Evolutionary conservation across 768 basidiomycete species (phyloP).

Genomic region (Phanerodontia chrysosporium): DNA sequence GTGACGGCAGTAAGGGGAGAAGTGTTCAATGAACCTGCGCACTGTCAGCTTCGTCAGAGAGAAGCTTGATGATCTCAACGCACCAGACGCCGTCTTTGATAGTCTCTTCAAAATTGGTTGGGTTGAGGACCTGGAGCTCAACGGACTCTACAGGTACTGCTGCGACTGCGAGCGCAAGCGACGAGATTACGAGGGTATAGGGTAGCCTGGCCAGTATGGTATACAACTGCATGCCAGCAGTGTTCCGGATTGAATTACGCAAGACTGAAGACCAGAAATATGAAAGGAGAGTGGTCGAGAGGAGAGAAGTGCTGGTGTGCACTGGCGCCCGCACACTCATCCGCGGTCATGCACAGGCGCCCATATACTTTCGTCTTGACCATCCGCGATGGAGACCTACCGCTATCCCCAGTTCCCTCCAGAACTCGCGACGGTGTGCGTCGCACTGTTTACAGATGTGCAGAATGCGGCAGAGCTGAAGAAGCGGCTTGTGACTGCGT

Average conservation of each 20-base stretch:
- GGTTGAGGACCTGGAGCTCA: conserved; percentile 40
- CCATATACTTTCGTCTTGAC: not conserved
- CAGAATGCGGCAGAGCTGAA: conserved; percentile 58
- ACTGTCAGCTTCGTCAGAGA: not conserved
- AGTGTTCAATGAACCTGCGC: conserved; percentile 79
- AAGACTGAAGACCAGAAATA: not conserved
- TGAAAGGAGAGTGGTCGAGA: not conserved
- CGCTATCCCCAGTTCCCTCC: conserved; percentile 49
- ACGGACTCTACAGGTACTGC: conserved; percentile 23
- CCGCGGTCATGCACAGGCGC: not conserved
- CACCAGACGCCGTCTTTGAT: conserved; percentile 60
- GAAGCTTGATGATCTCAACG: not conserved
- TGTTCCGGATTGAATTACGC: not conserved
- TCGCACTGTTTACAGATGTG: conserved; percentile 67
- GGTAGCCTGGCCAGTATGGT: conserved; percentile 13
- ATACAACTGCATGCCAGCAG: conserved; percentile 9
- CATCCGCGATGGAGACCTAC: conserved; percentile 46
- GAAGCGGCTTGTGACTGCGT: conserved; percentile 65
- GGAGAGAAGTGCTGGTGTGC: not conserved
- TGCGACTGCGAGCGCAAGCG: conserved; percentile 19
- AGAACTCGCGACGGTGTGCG: conserved; percentile 40
- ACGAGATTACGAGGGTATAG: conserved; percentile 21
- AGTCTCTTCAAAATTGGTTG: conserved; percentile 53
- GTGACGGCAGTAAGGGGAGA: conserved; percentile 81
- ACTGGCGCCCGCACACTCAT: not conserved